Base-by-base conservation (phyloP, 1,139 yeast genomes). In the Saccharomycopsis hybrid region DNA sequence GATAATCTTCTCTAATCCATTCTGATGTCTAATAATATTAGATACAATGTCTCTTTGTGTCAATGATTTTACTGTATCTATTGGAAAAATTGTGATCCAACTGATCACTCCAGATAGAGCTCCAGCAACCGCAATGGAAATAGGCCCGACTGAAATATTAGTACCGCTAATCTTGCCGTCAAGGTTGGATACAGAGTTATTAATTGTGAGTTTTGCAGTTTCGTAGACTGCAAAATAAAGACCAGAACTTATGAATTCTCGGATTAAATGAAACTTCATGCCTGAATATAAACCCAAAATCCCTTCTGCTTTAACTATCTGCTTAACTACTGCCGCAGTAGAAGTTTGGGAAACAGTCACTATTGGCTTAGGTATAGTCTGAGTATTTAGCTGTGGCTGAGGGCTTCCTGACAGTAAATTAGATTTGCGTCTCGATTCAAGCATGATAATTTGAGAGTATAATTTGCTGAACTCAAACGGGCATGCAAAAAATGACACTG, bases 381-480 rank as follows among this genome's bases (percentile, higher is more conserved):
- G 35, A 8, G 35, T 8, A 8, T 8, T 32, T 32, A 32, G 11
- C 11, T 32, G 11, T 32, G 35, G 35, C 18, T 18, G 18, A 18
- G 18, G 18, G 18, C 18, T 18, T 18, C 18, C 18, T 18, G 18
- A 18, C 18, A 18, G 18, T 18, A 18, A 18, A 18, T 18, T 18
- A 32, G 35, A 32, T 32, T 32, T 32, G 9, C 39, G n/a, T 13
- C 5, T 3, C 61, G 61, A 36, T 33, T 50, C 52, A 5, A 48
- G 30, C 28, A 75, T 61, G 58, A 79, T 71, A 58, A 87, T 76
- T 63, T 88, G 96, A 41, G 92, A 84, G 55, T 84, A 86, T 5
- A 87, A 73, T 62, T 88, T 88, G 46, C 92, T 81, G 63, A 85
- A 79, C 63, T 87, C 96, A 62, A 87, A 87, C 0, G 96, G 96